These are phyloP conservation scores for Diaporthe batatas DNA, from an alignment of 2,329 filamentous ascomycete species.

Conservation along the genomic window DNA sequence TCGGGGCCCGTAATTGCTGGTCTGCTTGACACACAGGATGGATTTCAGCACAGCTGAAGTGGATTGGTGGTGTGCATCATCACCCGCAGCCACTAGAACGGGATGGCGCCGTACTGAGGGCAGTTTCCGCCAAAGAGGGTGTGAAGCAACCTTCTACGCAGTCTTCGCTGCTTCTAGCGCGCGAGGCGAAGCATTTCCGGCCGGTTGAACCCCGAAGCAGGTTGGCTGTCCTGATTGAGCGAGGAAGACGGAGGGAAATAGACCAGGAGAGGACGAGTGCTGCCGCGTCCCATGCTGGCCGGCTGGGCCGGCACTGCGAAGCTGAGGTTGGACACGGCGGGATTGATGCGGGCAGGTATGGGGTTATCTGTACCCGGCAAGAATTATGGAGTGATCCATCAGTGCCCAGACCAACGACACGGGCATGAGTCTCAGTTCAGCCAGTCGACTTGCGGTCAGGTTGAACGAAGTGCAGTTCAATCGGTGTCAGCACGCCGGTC, in stretches of 20 bases:
- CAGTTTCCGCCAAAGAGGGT: slow-evolving; percentile 35
- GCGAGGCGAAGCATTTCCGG: slow-evolving; percentile 36
- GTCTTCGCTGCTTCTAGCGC: slow-evolving; percentile 41
- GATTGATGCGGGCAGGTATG: slow-evolving; percentile 1
- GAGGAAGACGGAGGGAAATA: background rate
- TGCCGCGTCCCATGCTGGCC: background rate
- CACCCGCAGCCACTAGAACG: slow-evolving; percentile 35
- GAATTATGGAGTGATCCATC: slow-evolving; percentile 18
- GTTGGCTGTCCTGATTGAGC: background rate
- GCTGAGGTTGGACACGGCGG: slow-evolving; percentile 8
- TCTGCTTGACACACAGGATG: background rate
- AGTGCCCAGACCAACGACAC: slow-evolving; percentile 17
- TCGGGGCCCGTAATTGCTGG: background rate
- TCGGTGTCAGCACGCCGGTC: slow-evolving; percentile 1
- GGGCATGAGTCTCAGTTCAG: slow-evolving; percentile 17
- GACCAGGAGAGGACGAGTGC: background rate
- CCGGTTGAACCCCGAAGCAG: background rate
- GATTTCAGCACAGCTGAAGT: slow-evolving; percentile 11
- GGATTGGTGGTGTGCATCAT: slow-evolving; percentile 30
- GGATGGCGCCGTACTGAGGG: slow-evolving; percentile 38
- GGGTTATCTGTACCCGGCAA: slow-evolving; percentile 4
- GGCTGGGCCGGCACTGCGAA: slow-evolving; percentile 10
- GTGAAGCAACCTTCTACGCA: slow-evolving; percentile 41
- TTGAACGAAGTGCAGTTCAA: background rate
- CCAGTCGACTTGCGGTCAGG: slow-evolving; percentile 26